These are phyloP conservation scores for Proteromonas lacertae DNA, from an alignment of 352 stramenopile species.

Conservation along the genomic window DNA sequence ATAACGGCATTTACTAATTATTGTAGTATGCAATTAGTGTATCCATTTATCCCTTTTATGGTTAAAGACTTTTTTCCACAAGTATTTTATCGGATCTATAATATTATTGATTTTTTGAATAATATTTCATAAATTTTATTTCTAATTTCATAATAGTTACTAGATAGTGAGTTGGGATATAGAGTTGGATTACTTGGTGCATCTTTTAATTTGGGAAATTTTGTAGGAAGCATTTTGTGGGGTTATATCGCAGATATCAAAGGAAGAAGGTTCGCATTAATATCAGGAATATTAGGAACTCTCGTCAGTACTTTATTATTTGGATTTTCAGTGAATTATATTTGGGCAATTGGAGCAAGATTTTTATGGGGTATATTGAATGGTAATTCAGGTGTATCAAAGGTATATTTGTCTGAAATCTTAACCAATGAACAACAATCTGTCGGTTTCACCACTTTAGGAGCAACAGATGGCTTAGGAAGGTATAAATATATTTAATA, in stretches of 20 bases:
- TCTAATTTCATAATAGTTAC: too few relatives aligned
- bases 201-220: not conserved
- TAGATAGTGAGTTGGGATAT: not conserved
- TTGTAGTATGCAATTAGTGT: too few relatives aligned
- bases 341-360: not conserved
- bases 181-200: not conserved
- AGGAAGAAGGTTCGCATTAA: not conserved
- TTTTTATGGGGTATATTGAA: slow-evolving; percentile 1
- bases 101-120: too few relatives aligned
- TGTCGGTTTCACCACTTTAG: not conserved
- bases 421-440: not conserved
- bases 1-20: too few relatives aligned
- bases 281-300: not conserved
- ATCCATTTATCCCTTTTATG: slow-evolving; percentile 2
- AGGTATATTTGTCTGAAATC: not conserved
- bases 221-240: not conserved
- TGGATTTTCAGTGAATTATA: not conserved
- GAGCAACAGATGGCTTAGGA: not conserved
- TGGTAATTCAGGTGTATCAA: not conserved
- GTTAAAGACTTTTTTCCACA: not conserved
- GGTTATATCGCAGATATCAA: not conserved
- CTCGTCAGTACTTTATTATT: not conserved
- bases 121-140: too few relatives aligned
- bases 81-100: too few relatives aligned
- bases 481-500: too few relatives aligned